Conservation (phyloP, 2,329 filamentous ascomycete species). For the Plectosphaerella plurivora region DNA sequence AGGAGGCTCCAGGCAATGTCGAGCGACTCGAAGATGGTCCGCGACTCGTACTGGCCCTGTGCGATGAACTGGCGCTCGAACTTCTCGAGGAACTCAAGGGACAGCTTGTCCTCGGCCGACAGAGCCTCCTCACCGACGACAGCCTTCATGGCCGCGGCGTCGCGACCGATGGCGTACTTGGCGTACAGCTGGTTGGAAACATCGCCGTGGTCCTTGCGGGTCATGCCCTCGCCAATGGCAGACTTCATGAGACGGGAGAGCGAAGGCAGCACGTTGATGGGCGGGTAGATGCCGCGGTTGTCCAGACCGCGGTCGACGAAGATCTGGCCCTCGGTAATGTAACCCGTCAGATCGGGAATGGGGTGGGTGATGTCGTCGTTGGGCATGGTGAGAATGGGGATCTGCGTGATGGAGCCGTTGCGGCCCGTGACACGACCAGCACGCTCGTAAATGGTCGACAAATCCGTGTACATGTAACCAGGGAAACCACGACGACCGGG, state of each 20-base stretch:
- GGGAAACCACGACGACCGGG: constrained; percentile 98
- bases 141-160: constrained; percentile 98
- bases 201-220: constrained; percentile 93
- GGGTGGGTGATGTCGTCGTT: constrained; percentile 99
- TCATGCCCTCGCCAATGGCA: constrained; percentile 95
- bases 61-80: constrained; percentile 94
- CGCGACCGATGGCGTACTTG: constrained; percentile 98
- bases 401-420: constrained; percentile 98
- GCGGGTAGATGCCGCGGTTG: constrained; percentile 98
- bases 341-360: constrained; percentile 96
- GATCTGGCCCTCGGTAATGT: constrained; percentile 98
- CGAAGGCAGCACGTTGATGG: constrained; percentile 96
- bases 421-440: constrained; percentile 95
- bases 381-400: constrained; percentile 98
- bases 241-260: constrained; percentile 99
- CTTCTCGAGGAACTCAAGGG: constrained; percentile 96
- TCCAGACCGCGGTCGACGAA: constrained; percentile 89
- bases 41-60: constrained; percentile 88
- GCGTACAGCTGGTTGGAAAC: constrained; percentile 99
- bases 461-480: constrained; percentile 99
- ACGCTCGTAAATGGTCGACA: constrained; percentile 99
- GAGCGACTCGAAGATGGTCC: constrained; percentile 87
- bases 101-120: constrained; percentile 94
- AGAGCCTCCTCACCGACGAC: constrained; percentile 97
- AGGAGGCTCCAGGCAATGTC: constrained; percentile 96